A percentile compares a stretch with the other conserved stretches of the same genome.
phyloP scores from a whole-genome alignment of 1,284 basidiomycete species.

The Cryptococcus depauperatus region DNA sequence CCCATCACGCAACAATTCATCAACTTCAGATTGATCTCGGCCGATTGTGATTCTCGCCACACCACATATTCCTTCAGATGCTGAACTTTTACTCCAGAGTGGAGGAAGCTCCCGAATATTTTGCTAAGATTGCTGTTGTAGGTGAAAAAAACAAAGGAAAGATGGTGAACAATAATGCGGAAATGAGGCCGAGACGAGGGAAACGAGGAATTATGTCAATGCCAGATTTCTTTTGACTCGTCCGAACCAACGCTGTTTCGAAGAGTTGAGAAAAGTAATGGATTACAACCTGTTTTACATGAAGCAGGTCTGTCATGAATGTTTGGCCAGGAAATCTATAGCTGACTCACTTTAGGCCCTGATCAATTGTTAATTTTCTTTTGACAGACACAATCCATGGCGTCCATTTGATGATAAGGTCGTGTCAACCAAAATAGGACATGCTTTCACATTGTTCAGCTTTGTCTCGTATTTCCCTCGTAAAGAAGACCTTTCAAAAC shows the following conservation, averaged over 20 bases:
- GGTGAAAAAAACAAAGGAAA: conserved; percentile 5
- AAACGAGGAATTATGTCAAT: conserved; percentile 12
- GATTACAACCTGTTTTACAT: conserved; percentile 10
- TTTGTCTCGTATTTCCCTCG: conserved; percentile 1
- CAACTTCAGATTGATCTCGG: background rate
- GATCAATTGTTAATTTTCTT: background rate
- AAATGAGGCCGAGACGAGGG: background rate
- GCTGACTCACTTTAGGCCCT: conserved; percentile 1
- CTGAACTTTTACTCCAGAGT: background rate
- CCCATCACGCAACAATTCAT: conserved; percentile 3
- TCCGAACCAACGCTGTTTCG: conserved; percentile 9
- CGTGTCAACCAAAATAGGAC: too few species aligned
- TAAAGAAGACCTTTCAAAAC: background rate
- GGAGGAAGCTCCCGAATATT: background rate
- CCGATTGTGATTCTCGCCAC: conserved; percentile 5
- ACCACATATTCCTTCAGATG: background rate
- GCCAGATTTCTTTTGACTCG: conserved; percentile 16
- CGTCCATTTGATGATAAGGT: background rate
- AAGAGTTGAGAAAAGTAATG: conserved; percentile 9
- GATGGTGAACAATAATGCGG: background rate
- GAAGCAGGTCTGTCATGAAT: conserved; percentile 8
- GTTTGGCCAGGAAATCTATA: too few species aligned
- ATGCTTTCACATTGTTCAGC: too few species aligned
- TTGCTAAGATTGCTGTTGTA: conserved; percentile 2
- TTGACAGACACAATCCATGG: background rate